Evolutionary conservation across 768 basidiomycete species (phyloP), one percentile per base, ranked within the genome.

Genomic region (Russula sp.): DNA sequence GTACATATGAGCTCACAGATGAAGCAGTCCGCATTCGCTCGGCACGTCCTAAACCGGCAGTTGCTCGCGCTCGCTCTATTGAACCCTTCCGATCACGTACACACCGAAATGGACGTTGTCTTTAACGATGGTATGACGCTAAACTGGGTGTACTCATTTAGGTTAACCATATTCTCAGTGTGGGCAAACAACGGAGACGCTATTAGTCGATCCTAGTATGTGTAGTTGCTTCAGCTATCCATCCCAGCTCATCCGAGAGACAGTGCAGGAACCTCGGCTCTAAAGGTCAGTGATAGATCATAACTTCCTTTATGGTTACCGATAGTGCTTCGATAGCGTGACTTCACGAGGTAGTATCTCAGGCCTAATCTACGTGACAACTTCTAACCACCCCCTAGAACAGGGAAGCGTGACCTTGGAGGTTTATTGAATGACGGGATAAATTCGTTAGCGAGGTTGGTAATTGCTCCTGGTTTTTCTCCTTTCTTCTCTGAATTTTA

Each of bases 161-260:
- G 63, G 22, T 59, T 57, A 58, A n/a, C 18, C 31, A 63, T 44
- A 31, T 47, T 13, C 50, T 27, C 63, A 91, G 91, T 93, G 18
- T 99, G 97, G 97, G 97, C 97, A 2, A 97, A 98, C 71, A 98
- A 98, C 68, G 97, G 97, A 0, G 97, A 99, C 72, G 89, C 92
- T 6, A 91, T 97, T 62, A 94, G 91, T 72, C 82, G 89, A 59
- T 88, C 88, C 59, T 93, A 91, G 89, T 91, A 71, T 71, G 87
- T 79, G 50, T 66, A 48, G 2, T 10, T 35, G 11, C 9, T 34
- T 51, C 16, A 31, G 32, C 20, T 35, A n/a, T 39, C 18, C 27
- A 22, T 42, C 31, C 9, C 32, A 55, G n/a, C 64, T 57, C 57
- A 64, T 42, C 70, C 55, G 73, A 73, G 39, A 27, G 47, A 61